Evolutionary conservation across 2,329 filamentous ascomycete species (phyloP).

Genomic region (Metarhizium humberi): DNA sequence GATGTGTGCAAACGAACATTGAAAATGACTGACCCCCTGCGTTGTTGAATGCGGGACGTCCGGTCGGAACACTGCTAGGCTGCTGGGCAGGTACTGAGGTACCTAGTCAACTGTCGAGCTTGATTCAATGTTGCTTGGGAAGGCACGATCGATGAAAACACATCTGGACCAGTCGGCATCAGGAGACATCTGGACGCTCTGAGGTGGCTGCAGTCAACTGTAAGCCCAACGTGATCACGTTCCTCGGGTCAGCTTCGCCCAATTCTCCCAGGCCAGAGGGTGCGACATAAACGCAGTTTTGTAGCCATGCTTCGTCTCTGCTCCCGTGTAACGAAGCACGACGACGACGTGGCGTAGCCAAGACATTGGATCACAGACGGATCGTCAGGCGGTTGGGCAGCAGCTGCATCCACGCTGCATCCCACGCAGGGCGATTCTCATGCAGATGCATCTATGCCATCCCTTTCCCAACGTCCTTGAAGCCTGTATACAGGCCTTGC

Average conservation of each 20-base stretch:
- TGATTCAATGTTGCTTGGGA: no score
- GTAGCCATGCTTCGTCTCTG: neutral
- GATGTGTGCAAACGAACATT: no score
- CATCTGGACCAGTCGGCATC: no score
- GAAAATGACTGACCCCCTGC: no score
- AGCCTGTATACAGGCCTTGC: neutral
- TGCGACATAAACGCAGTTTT: neutral
- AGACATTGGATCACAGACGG: neutral
- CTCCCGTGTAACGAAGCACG: neutral
- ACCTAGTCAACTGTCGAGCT: no score
- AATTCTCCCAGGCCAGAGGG: neutral
- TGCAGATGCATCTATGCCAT: neutral
- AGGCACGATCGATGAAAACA: no score
- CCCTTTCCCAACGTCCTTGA: neutral
- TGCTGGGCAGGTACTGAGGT: no score
- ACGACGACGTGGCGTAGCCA: neutral
- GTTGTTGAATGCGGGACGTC: no score
- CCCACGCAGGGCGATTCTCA: conserved; percentile 1
- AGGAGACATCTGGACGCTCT: neutral
- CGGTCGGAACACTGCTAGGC: no score
- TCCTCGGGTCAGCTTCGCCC: neutral
- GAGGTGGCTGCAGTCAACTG: neutral
- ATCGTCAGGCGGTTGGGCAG: neutral
- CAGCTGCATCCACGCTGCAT: neutral
- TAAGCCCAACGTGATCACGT: neutral